Evolutionary conservation across 2,329 filamentous ascomycete genomes (phyloP).

Genomic region (Chaetoscypha palmicola): DNA sequence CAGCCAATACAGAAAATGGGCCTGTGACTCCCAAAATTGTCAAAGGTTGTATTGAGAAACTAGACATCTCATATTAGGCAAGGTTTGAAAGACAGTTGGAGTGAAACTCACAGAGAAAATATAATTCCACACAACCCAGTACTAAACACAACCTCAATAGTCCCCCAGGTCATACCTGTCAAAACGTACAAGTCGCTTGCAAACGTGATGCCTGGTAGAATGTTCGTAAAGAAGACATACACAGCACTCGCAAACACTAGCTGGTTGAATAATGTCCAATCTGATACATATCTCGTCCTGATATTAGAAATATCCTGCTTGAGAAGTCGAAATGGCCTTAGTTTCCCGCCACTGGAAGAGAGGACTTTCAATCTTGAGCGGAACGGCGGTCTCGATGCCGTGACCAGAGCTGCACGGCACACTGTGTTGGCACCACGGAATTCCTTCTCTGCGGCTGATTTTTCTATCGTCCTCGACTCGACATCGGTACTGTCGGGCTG

Average conservation of each 20-base stretch:
- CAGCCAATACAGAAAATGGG: conserved; percentile 59
- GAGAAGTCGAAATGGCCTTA: conserved; percentile 47
- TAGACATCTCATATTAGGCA: conserved; percentile 12
- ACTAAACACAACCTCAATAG: conserved; percentile 60
- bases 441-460: too few relatives aligned
- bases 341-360: conserved; percentile 35
- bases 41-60: conserved; percentile 53
- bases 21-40: conserved; percentile 61
- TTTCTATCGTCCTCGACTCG: too few relatives aligned
- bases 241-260: conserved; percentile 55
- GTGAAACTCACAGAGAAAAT: conserved; percentile 47
- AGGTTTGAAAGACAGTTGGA: background rate
- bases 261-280: conserved; percentile 56
- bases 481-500: too few relatives aligned
- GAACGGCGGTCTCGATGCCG: conserved; percentile 7
- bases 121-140: conserved; percentile 57
- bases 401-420: background rate
- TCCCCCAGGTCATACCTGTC: conserved; percentile 57
- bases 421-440: too few relatives aligned
- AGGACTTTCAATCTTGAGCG: conserved; percentile 4
- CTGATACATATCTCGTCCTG: conserved; percentile 41
- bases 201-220: conserved; percentile 60
- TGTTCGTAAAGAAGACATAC: conserved; percentile 61
- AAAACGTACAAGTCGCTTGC: conserved; percentile 56
- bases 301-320: conserved; percentile 43